Conservation (phyloP, 495 filamentous ascomycete species). For the Daldinia decipiens region DNA sequence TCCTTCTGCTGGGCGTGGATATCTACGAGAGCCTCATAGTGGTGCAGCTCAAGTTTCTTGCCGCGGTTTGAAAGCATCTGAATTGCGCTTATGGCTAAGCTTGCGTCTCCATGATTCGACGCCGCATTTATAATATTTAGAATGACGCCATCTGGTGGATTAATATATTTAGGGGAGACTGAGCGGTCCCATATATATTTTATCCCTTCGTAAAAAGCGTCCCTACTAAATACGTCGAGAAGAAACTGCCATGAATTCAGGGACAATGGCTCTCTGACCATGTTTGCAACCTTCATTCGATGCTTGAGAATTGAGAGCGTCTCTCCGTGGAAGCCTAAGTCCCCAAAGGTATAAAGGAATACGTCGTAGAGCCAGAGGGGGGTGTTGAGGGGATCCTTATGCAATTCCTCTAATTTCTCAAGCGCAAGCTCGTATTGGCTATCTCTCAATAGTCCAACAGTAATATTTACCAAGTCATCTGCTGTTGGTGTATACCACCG, state of each 20-base stretch:
- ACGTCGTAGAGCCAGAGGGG: constrained; percentile 80
- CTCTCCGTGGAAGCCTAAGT: constrained; percentile 77
- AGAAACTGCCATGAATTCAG: constrained; percentile 71
- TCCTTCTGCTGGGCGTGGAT: constrained; percentile 69
- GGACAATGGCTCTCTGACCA: constrained; percentile 55
- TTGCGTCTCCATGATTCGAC: constrained; percentile 69
- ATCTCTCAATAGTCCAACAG: constrained; percentile 79
- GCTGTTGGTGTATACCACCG: constrained; percentile 74
- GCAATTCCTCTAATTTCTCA: constrained; percentile 74
- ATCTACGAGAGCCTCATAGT: constrained; percentile 81
- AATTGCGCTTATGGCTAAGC: constrained; percentile 73
- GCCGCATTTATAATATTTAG: constrained; percentile 75
- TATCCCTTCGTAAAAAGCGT: constrained; percentile 51
- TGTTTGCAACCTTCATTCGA: constrained; percentile 55
- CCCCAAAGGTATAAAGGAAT: constrained; percentile 74
- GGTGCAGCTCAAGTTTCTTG: constrained; percentile 64
- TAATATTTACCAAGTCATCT: constrained; percentile 73
- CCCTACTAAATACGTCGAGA: constrained; percentile 71
- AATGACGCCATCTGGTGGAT: constrained; percentile 72
- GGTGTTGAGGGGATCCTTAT: constrained; percentile 63
- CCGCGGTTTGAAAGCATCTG: constrained; percentile 64
- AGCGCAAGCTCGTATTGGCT: constrained; percentile 83
- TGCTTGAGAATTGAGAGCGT: constrained; percentile 71
- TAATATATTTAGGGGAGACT: constrained; percentile 71
- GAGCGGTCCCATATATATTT: constrained; percentile 67